Percentiles rank a stretch among this genome's conserved stretches.
Evolutionary conservation across 257 asterid genomes (phyloP).

Genomic region (Salvia hispanica): DNA sequence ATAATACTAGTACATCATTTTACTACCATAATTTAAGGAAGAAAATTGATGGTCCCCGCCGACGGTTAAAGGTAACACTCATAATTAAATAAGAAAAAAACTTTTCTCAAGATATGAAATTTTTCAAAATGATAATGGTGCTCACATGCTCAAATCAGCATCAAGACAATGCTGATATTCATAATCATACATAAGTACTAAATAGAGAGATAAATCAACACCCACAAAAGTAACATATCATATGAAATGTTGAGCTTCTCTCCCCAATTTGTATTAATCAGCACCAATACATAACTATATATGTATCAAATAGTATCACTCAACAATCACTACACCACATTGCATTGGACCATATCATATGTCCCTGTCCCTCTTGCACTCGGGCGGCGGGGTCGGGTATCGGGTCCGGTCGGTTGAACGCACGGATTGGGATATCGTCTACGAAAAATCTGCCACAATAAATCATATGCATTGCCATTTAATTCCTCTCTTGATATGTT

Average conservation of each 20-base stretch:
- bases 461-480: too few relatives aligned
- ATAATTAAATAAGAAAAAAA: too few relatives aligned
- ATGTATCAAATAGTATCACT: too few relatives aligned
- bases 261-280: not conserved
- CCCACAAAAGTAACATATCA: not conserved
- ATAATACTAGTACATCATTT: too few relatives aligned
- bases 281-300: too few relatives aligned
- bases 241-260: not conserved
- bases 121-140: conserved; percentile 16
- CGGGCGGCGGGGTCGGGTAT: conserved; percentile 45
- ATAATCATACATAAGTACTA: conserved; percentile 4
- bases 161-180: conserved; percentile 13
- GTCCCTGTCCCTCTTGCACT: conserved; percentile 70
- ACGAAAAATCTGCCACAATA: conserved; percentile 52
- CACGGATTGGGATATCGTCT: conserved; percentile 68
- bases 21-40: too few relatives aligned
- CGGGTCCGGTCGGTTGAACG: conserved; percentile 62
- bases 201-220: not conserved
- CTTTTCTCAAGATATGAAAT: too few relatives aligned
- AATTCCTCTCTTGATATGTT: too few relatives aligned
- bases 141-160: conserved; percentile 28
- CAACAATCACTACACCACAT: not conserved
- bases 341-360: conserved; percentile 26
- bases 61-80: too few relatives aligned
- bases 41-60: too few relatives aligned